Conservation (phyloP, 2,329 filamentous ascomycete genomes). For the Alternaria viburni region DNA sequence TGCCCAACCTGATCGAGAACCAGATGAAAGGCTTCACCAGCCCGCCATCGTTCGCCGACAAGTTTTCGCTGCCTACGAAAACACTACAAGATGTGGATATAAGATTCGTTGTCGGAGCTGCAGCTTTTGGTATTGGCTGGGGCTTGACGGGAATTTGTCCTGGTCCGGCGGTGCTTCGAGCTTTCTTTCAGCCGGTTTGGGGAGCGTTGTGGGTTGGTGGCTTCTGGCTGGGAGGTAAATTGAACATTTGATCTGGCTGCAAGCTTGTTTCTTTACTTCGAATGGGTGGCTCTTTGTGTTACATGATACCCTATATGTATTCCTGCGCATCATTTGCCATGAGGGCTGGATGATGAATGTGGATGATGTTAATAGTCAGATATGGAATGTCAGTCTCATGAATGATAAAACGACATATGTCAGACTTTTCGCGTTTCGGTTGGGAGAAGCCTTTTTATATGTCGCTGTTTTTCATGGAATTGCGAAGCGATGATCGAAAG, state of each 20-base stretch:
- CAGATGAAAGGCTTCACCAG: conserved; percentile 28
- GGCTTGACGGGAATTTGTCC: conserved; percentile 60
- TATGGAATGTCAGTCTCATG: neutral
- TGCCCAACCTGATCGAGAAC: conserved; percentile 52
- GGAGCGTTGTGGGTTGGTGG: conserved; percentile 56
- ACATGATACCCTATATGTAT: neutral
- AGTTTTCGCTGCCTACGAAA: conserved; percentile 53
- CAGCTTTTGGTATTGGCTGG: conserved; percentile 59
- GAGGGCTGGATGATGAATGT: neutral
- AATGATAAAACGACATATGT: neutral
- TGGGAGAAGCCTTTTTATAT: no score
- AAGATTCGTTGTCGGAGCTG: conserved; percentile 56
- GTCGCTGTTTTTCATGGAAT: neutral
- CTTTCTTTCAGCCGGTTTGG: conserved; percentile 56
- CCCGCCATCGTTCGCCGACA: conserved; percentile 51
- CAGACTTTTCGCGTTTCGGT: neutral
- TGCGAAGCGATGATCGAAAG: neutral
- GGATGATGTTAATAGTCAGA: neutral
- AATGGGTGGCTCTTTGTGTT: neutral
- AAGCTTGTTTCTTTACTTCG: neutral
- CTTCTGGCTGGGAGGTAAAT: conserved; percentile 51
- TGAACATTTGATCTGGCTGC: neutral
- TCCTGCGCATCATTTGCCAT: neutral
- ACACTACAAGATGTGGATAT: conserved; percentile 56
- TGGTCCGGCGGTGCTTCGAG: conserved; percentile 57